phyloP scores from a whole-genome alignment of 2,329 filamentous ascomycete species.

The Cladosporium sp. region DNA sequence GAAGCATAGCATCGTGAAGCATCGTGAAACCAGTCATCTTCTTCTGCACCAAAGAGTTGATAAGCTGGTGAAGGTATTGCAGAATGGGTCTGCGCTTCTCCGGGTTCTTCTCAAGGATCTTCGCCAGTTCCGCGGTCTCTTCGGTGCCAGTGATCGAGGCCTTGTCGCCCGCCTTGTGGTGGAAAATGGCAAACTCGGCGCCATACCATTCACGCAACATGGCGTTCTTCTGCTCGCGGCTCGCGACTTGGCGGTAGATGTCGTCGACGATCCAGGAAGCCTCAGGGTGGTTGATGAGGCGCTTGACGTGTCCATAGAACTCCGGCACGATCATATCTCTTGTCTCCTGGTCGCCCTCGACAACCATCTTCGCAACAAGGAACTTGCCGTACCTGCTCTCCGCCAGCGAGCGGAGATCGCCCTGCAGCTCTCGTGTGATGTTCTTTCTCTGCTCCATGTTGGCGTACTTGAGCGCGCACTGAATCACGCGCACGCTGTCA shows the following conservation, averaged over 20 bases:
- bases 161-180: constrained; percentile 50
- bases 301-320: constrained; percentile 90
- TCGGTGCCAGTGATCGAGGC: constrained; percentile 24
- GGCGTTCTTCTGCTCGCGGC: constrained; percentile 76
- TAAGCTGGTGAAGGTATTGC: constrained; percentile 77
- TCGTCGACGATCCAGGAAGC: constrained; percentile 98
- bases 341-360: constrained; percentile 85
- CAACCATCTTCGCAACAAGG: constrained; percentile 88
- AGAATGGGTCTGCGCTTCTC: constrained; percentile 86
- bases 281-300: constrained; percentile 92
- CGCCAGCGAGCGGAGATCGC: constrained; percentile 76
- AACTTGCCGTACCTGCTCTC: constrained; percentile 98
- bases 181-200: constrained; percentile 81
- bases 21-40: constrained; percentile 96
- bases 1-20: constrained; percentile 96
- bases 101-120: constrained; percentile 71
- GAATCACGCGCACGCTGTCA: constrained; percentile 92
- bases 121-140: constrained; percentile 60
- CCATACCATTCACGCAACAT: constrained; percentile 96
- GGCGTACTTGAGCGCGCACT: constrained; percentile 95
- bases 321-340: constrained; percentile 86
- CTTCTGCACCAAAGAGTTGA: constrained; percentile 93
- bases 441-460: constrained; percentile 77
- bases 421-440: constrained; percentile 83
- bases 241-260: constrained; percentile 85